These are phyloP conservation scores for Cyclanthera cordifolia DNA, from an alignment of 306 rosid species.

Conservation along the genomic window DNA sequence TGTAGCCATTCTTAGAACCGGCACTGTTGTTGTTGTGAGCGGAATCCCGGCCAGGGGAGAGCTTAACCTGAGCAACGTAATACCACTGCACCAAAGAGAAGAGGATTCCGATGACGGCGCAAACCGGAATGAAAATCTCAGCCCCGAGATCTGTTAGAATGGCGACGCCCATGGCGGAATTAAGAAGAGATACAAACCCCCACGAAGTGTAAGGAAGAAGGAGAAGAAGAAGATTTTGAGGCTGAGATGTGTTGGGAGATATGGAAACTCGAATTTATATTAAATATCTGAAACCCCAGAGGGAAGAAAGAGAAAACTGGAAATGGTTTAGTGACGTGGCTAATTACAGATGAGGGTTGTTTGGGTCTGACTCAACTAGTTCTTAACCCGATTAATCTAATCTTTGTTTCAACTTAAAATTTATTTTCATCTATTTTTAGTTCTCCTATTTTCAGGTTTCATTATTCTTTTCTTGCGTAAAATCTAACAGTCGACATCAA, in stretches of 20 bases:
- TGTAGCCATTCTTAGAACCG: constrained; percentile 48
- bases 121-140: constrained; percentile 68
- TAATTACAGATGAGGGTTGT: constrained; percentile 8
- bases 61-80: constrained; percentile 57
- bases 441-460: neutral
- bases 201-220: neutral
- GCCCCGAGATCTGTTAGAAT: constrained; percentile 74
- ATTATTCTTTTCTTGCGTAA: neutral
- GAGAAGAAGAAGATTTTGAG: neutral
- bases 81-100: constrained; percentile 77
- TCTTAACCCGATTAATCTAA: neutral
- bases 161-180: constrained; percentile 40
- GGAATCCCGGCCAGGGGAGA: constrained; percentile 35
- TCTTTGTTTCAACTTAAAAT: neutral
- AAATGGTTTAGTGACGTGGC: too few relatives aligned
- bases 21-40: constrained; percentile 6
- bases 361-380: neutral
- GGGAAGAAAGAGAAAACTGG: constrained; percentile 13
- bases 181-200: neutral
- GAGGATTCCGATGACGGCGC: constrained; percentile 59
- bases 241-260: neutral
- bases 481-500: neutral
- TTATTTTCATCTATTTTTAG: neutral
- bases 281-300: neutral
- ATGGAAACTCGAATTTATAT: neutral